Evolutionary conservation across 2,329 filamentous ascomycete species (phyloP).

Genomic region (Venturia asperata): DNA sequence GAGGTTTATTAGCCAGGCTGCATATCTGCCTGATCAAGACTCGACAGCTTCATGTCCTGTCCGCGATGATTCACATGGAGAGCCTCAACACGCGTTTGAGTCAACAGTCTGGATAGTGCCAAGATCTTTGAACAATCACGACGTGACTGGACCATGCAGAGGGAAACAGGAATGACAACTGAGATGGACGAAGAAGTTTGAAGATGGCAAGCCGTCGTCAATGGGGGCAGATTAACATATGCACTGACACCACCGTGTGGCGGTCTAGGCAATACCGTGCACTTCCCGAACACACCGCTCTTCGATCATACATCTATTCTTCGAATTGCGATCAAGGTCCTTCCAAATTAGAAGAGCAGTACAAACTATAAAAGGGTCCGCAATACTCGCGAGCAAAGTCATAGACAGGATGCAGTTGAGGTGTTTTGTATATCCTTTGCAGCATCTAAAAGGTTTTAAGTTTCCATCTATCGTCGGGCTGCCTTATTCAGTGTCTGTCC

Average conservation of each 20-base stretch:
- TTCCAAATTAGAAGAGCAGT: too few species aligned
- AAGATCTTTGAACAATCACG: neutral
- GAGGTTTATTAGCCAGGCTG: neutral
- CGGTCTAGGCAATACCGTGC: neutral
- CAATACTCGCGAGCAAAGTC: neutral
- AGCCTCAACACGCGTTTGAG: neutral
- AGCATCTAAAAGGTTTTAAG: too few species aligned
- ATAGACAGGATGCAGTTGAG: too few species aligned
- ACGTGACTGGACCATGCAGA: too few species aligned
- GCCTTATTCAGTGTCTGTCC: too few species aligned
- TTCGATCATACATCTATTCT: neutral
- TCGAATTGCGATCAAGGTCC: neutral
- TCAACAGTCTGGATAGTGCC: neutral
- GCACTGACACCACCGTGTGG: neutral
- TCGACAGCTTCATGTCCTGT: neutral
- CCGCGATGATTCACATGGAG: constrained; percentile 7
- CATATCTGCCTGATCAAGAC: neutral
- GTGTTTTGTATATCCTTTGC: too few species aligned
- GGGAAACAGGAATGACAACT: too few species aligned
- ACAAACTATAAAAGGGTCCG: neutral
- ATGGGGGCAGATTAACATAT: neutral
- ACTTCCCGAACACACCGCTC: neutral
- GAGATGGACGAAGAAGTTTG: neutral
- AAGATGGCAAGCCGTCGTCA: neutral
- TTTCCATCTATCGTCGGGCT: too few species aligned